phyloP scores from a whole-genome alignment of 2,329 filamentous ascomycete species.

The Lizonia empirigonia region DNA sequence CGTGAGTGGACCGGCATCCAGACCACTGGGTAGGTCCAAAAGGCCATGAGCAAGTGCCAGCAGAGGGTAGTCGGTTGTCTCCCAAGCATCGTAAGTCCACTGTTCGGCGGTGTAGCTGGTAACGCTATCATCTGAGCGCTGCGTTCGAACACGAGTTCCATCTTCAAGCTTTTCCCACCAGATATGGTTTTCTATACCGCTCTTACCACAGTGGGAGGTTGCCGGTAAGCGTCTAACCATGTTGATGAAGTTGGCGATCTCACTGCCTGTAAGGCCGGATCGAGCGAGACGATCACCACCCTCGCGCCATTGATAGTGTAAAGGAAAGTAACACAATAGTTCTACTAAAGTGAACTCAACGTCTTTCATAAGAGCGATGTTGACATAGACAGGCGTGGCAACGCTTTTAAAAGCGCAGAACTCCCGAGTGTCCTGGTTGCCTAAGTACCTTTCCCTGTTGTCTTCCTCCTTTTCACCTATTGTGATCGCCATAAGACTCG shows the following conservation, averaged over 20 bases:
- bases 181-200: background rate
- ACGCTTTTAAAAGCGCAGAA: constrained; percentile 28
- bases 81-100: constrained; percentile 16
- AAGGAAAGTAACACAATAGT: constrained; percentile 22
- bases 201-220: background rate
- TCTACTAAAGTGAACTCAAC: constrained; percentile 25
- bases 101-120: constrained; percentile 19
- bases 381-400: constrained; percentile 14
- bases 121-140: background rate
- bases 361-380: constrained; percentile 22
- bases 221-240: constrained; percentile 16
- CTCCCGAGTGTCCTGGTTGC: background rate
- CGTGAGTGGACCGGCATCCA: constrained; percentile 27
- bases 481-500: constrained; percentile 15
- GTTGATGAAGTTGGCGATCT: constrained; percentile 19
- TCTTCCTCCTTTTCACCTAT: background rate
- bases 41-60: constrained; percentile 24
- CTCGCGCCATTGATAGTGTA: constrained; percentile 25
- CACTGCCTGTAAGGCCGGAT: background rate
- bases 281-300: constrained; percentile 12
- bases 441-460: constrained; percentile 1
- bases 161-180: background rate
- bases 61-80: constrained; percentile 25
- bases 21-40: constrained; percentile 13
- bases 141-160: background rate